phyloP scores from a whole-genome alignment of 2,329 filamentous ascomycete genomes.

The Emergomyces orientalis region DNA sequence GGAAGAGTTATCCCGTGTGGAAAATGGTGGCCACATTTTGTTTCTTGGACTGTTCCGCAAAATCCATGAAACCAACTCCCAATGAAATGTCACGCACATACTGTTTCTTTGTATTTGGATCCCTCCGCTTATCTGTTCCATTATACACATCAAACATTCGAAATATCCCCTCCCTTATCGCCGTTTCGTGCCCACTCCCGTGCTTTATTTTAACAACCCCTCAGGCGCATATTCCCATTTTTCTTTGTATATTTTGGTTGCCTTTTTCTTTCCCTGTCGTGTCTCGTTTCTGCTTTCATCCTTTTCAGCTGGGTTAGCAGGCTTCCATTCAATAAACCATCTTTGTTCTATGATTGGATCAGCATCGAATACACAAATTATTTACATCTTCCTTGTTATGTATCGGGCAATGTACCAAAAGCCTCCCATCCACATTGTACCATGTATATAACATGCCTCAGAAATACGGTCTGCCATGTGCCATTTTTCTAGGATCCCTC shows the following conservation, averaged over 20 bases:
- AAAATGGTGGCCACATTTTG: not conserved
- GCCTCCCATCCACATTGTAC: not conserved
- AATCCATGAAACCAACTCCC: not conserved
- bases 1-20: not conserved
- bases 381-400: not conserved
- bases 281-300: not conserved
- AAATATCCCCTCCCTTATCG: not conserved
- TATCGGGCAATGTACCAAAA: not conserved
- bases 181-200: not conserved
- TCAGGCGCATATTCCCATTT: not conserved
- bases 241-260: not conserved
- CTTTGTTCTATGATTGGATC: not conserved
- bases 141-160: not conserved
- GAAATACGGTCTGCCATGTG: too few species aligned
- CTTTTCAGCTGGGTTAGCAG: not conserved
- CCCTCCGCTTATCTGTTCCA: not conserved
- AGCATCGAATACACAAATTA: not conserved
- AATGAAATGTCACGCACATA: not conserved
- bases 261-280: not conserved
- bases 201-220: not conserved
- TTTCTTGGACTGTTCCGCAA: not conserved
- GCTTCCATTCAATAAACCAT: not conserved
- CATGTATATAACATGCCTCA: too few species aligned
- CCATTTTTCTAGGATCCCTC: too few species aligned
- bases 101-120: not conserved